Base-by-base conservation (phyloP, 257 asterid genomes). In the Eucommia ulmoides region DNA sequence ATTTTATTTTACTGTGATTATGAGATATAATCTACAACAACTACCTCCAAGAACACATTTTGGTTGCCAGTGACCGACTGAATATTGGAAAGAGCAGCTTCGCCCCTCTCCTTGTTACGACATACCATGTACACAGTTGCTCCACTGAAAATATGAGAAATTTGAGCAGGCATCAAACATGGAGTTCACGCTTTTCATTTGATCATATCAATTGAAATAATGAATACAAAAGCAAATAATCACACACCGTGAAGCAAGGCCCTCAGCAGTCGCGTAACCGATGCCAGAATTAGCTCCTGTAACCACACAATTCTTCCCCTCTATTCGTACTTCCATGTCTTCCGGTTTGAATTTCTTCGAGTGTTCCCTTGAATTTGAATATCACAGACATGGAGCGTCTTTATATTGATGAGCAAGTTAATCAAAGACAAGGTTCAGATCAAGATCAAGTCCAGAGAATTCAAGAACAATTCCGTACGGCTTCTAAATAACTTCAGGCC, bases 231-330 rank as follows among this genome's bases (percentile, higher is more conserved):
- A 12, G 38, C 38, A 29, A 29, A 29, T 12, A 29, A 12, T n/a
- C n/a, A 29, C 7, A 29, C 38, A 29, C 98, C 94, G 88, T 24
- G 82, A 74, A 45, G 98, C 98, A 22, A 85, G 89, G 35, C 91
- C 92, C 83, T 80, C 81, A 1, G 94, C 96, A 20, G 93, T 64
- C 24, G 94, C 88, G 50, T 72, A 89, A 59, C 98, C 98, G 46
- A 89, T 66, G 63, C 98, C 98, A 0, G 98, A 74, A 70, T 89
- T 89, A 3, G 96, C 98, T 59, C 98, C 98, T 1, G 98, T 89
- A 22, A 89, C 91, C 21, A 89, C 64, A 60, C 94, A 82, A 69
- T 85, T 82, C 72, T 89, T 89, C 26, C 93, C 94, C 60, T 78
- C 86, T 53, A 82, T 74, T 53, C 26, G 63, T 44, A 45, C 67